Percentiles rank a stretch among this genome's conserved stretches.
phyloP scores from a whole-genome alignment of 345 rosid species.

The Clausena lansium region DNA sequence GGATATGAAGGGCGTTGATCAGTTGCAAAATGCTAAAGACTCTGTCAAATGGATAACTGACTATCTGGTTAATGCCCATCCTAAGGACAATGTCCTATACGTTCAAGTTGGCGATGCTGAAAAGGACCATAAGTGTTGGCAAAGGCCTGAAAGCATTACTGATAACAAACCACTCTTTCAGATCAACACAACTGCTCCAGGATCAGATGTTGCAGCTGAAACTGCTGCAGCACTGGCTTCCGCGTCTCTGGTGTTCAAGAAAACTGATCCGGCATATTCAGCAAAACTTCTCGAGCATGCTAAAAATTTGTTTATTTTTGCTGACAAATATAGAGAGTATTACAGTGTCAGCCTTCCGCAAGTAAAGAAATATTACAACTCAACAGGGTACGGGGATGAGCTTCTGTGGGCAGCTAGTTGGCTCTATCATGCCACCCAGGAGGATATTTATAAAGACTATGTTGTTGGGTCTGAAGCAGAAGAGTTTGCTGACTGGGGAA shows the following conservation, averaged over 20 bases:
- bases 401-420: constrained; percentile 93
- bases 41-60: constrained; percentile 90
- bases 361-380: constrained; percentile 65
- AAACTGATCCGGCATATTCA: constrained; percentile 54
- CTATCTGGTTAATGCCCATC: constrained; percentile 73
- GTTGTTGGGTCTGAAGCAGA: constrained; percentile 53
- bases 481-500: constrained; percentile 60
- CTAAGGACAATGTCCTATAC: constrained; percentile 60
- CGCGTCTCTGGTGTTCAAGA: constrained; percentile 82
- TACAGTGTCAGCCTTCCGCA: constrained; percentile 66
- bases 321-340: constrained; percentile 53
- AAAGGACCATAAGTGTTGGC: constrained; percentile 83
- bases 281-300: constrained; percentile 76
- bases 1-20: constrained; percentile 42
- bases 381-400: constrained; percentile 89
- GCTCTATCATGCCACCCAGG: constrained; percentile 88
- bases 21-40: constrained; percentile 55
- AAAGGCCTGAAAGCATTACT: constrained; percentile 77
- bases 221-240: constrained; percentile 96
- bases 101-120: constrained; percentile 90
- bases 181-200: constrained; percentile 63
- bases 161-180: constrained; percentile 72
- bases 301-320: constrained; percentile 71
- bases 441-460: constrained; percentile 59
- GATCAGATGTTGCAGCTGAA: constrained; percentile 93